Percentiles rank a stretch among this genome's conserved stretches.
Conservation (phyloP, 345 rosid species). For the Lepidium sativum region DNA sequence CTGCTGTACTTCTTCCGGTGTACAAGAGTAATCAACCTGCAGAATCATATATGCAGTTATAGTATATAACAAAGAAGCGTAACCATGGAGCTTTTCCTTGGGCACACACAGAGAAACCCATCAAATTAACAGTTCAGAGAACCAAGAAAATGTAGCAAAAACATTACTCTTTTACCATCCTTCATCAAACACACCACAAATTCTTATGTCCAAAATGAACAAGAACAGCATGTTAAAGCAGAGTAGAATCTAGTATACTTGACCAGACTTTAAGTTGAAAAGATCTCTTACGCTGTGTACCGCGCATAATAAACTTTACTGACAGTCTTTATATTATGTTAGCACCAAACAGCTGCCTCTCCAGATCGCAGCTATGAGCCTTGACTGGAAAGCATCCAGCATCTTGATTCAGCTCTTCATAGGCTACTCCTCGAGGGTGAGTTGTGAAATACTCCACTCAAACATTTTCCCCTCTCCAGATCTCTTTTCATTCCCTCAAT, state of each 20-base stretch:
- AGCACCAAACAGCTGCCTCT: slow-evolving; percentile 40
- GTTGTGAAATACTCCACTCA: slow-evolving; percentile 6
- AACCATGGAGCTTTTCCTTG: neutral
- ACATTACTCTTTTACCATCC: neutral
- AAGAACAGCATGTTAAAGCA: slow-evolving; percentile 8
- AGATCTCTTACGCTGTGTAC: slow-evolving; percentile 15
- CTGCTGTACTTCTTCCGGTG: slow-evolving; percentile 98
- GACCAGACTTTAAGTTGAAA: slow-evolving; percentile 5
- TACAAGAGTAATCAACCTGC: slow-evolving; percentile 94
- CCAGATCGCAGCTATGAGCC: slow-evolving; percentile 38
- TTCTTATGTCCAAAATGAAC: neutral
- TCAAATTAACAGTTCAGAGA: neutral
- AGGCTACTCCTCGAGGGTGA: neutral
- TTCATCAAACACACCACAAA: neutral
- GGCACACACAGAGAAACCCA: neutral
- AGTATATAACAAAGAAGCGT: neutral
- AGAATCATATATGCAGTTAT: neutral
- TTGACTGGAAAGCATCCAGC: slow-evolving; percentile 22
- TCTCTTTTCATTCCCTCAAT: neutral
- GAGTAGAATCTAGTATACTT: slow-evolving; percentile 3
- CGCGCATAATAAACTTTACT: neutral
- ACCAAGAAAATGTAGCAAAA: slow-evolving; percentile 1
- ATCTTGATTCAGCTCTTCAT: neutral
- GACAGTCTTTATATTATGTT: slow-evolving; percentile 9
- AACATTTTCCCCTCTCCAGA: neutral